Evolutionary conservation across 2,329 filamentous ascomycete species (phyloP), one percentile per base, ranked within the genome.

Genomic region (Talaromyces sp.): DNA sequence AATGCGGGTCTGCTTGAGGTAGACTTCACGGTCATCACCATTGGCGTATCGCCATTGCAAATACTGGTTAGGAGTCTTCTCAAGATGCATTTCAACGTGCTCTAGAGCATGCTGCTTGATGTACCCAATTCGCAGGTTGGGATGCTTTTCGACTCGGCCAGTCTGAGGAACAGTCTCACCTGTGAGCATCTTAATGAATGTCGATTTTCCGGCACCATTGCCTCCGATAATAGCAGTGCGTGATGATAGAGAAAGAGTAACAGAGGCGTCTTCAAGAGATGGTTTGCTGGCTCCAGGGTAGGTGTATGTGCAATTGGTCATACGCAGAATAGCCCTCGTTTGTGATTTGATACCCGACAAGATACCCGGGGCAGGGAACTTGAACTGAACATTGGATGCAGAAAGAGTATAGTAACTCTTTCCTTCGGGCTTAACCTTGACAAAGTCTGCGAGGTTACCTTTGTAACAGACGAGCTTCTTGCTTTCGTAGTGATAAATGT

Each of bases 81-180:
- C 95, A 69, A 98, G 83, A 74, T 99, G 95, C 94, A 97, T 96
- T 80, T 99, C 94, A 10, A 99, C 95, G 86, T 99, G 95, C 83
- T 99, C 95, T 12, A 99, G 85, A 52, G 95, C 95, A 78, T 99
- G 95, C 82, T 99, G 95, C 82, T 98, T 98, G 82, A 99, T 98
- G 82, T 99, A 99, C 60, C 95, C 95, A 70, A 99, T 97, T 83
- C 95, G 93, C 72, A 99, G 81, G 77, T 99, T 99, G 68, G 95
- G 95, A 76, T 99, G 95, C 83, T 98, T 98, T 83, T 98, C 93
- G 28, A 99, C 95, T 74, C 88, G 91, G 65, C 95, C 95, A 23
- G 79, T 78, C 65, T 89, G 89, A 16, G 91, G 95, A 67, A 97
- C 89, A 23, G 88, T 87, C 77, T 98, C 95, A 68, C 94, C 95